Base-by-base conservation (phyloP, 768 basidiomycete species). In the Lepiota brunneoincarnata region DNA sequence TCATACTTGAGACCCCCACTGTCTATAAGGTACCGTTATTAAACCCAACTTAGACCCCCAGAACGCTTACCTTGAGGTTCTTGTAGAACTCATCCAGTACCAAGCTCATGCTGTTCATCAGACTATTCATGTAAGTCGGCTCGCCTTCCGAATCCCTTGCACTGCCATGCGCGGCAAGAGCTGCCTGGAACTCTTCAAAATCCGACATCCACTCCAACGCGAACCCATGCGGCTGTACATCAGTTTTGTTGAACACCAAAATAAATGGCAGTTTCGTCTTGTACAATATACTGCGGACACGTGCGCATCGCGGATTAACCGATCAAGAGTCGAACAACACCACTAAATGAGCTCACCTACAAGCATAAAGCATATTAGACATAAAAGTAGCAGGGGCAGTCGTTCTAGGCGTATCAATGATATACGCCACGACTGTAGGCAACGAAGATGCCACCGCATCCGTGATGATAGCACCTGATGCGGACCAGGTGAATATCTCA, bases 401-500 rank as follows among this genome's bases (percentile, higher is more conserved):
- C 17, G 93, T 93, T 58, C 97, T 79, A 18, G 97, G 97, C 3
- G 97, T 99, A 69, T 99, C 97, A 61, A 99, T 93, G 57, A 99
- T 82, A 65, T 98, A 99, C 14, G 97, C 97, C 34, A 99, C 86
- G 31, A 96, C 92, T 1, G 97, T 88, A 4, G 97, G 97, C 54
- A 98, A 75, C 0, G 94, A 84, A 2, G 92, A 91, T 0, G 97
- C 97, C 38, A 99, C 78, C 15, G 97, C 92, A 65, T 98, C 95
- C 38, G 97, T 99, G 62, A 99, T 98, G 64, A 99, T 99, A 10
- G 96, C 88, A 4, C 97, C 97, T 42, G 95, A 98, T 1, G 97
- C 97, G 0, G 95, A 98, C 97, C 97, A 99, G 46, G 97, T 99
- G 67, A 99, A 99, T 60, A 98, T 99, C 72, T 99, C 97, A 63